Conservation (phyloP, 257 asterid species). For the Knoxia roxburghii region DNA sequence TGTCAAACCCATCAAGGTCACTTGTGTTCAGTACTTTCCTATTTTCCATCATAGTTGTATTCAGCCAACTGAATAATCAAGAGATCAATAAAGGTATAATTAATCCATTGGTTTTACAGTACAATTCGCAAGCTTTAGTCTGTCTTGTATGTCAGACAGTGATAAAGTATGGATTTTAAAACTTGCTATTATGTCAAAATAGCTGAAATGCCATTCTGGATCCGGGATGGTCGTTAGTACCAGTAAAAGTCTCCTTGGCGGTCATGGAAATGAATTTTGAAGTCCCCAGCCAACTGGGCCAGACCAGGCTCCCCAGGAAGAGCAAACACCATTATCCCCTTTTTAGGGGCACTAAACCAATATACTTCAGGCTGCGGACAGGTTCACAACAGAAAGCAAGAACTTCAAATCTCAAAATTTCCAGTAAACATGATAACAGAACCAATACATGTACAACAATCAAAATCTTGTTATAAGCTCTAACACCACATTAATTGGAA, state of each 20-base stretch:
- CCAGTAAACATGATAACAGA: neutral
- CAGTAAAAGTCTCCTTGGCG: conserved; percentile 99
- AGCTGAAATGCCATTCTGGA: neutral
- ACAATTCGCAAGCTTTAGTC: neutral
- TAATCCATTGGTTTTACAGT: neutral
- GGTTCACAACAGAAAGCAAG: neutral
- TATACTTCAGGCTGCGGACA: conserved; percentile 83
- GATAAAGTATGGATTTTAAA: neutral
- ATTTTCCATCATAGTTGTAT: conserved; percentile 93
- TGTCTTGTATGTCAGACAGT: neutral
- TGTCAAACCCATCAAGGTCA: conserved; percentile 97
- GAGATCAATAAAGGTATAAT: neutral
- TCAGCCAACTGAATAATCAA: conserved; percentile 71
- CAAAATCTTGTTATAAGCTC: too few species aligned
- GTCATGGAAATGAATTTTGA: conserved; percentile 93
- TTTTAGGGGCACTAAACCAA: conserved; percentile 96
- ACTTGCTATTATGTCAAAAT: neutral
- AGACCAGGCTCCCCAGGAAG: conserved; percentile 99
- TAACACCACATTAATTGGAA: neutral
- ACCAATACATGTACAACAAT: neutral
- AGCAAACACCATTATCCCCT: conserved; percentile 94
- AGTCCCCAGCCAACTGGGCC: conserved; percentile 86
- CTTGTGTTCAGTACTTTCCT: conserved; percentile 63
- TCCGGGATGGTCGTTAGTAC: conserved; percentile 29
- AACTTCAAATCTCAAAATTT: neutral